These are phyloP conservation scores for Cladophialophora bantiana DNA, from an alignment of 2,329 filamentous ascomycete species.

Conservation along the genomic window DNA sequence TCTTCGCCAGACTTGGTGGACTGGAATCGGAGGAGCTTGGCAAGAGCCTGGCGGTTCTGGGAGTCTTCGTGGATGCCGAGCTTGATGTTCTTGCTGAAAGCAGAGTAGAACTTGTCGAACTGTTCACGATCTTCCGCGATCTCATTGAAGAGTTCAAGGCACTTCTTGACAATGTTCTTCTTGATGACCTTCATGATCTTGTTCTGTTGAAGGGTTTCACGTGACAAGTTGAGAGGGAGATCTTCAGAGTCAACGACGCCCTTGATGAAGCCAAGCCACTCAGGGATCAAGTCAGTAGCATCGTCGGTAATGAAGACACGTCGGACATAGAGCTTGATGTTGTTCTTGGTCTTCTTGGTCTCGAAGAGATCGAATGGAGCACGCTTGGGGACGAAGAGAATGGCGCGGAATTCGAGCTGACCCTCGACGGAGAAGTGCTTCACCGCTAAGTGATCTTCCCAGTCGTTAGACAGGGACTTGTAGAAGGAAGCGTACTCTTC, in stretches of 20 bases:
- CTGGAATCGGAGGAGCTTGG: conserved; percentile 98
- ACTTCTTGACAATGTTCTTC: conserved; percentile 99
- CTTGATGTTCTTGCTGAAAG: conserved; percentile 99
- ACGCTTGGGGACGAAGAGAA: conserved; percentile 99
- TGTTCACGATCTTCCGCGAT: conserved; percentile 99
- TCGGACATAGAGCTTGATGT: conserved; percentile 99
- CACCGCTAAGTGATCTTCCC: conserved; percentile 98
- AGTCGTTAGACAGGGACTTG: conserved; percentile 99
- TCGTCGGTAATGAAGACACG: conserved; percentile 99
- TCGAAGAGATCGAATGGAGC: conserved; percentile 99
- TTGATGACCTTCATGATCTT: conserved; percentile 99
- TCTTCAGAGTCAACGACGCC: conserved; percentile 99
- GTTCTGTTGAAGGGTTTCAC: conserved; percentile 99
- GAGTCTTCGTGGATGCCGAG: conserved; percentile 99
- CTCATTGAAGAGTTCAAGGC: conserved; percentile 98
- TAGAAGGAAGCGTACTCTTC: conserved; percentile 99
- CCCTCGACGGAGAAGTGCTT: conserved; percentile 99
- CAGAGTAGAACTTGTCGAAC: conserved; percentile 99
- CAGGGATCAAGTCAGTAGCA: conserved; percentile 97
- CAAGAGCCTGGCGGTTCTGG: conserved; percentile 90
- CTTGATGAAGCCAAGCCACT: conserved; percentile 99
- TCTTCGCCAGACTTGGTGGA: conserved; percentile 99
- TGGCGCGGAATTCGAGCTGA: conserved; percentile 99
- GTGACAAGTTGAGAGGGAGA: conserved; percentile 97
- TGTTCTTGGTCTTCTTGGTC: conserved; percentile 99